Conservation (phyloP, 331 rosid genomes). For the Malus hybrid region DNA sequence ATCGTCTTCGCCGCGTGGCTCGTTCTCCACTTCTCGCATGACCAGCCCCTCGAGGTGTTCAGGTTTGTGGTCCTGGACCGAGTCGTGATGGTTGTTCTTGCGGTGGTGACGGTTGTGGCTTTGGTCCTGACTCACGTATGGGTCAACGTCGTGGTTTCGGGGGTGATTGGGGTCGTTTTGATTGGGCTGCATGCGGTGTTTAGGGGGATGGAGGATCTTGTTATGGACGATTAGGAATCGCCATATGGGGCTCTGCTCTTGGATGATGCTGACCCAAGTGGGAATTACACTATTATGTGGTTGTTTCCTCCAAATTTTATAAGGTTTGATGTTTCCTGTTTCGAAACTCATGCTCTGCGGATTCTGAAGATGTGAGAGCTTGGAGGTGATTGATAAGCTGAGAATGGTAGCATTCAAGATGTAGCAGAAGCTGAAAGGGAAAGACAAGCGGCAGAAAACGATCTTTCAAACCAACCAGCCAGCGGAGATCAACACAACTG, state of each 20-base stretch:
- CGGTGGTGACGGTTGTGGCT: conserved; percentile 25
- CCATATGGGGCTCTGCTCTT: conserved; percentile 52
- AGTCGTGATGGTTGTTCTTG: conserved; percentile 15
- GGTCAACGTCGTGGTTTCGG: conserved; percentile 36
- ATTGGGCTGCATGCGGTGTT: conserved; percentile 39
- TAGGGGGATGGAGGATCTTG: conserved; percentile 52
- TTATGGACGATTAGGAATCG: conserved; percentile 47
- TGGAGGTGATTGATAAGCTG: too few relatives aligned
- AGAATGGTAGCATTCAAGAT: too few relatives aligned
- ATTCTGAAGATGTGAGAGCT: too few relatives aligned
- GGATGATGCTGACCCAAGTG: conserved; percentile 16
- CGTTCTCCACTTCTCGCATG: conserved; percentile 53
- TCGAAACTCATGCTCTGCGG: too few relatives aligned
- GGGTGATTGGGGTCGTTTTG: conserved; percentile 2
- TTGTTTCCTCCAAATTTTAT: neutral
- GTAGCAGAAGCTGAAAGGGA: too few relatives aligned
- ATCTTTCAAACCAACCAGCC: too few relatives aligned
- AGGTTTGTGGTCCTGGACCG: conserved; percentile 28
- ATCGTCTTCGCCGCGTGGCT: conserved; percentile 37
- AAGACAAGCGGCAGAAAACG: too few relatives aligned
- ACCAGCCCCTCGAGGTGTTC: conserved; percentile 26
- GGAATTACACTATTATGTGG: conserved; percentile 50
- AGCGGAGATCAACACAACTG: too few relatives aligned
- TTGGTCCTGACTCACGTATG: conserved; percentile 31
- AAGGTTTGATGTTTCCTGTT: too few relatives aligned